Evolutionary conservation across 805 yeast genomes (phyloP).

Genomic region (Kuraishia molischiana): DNA sequence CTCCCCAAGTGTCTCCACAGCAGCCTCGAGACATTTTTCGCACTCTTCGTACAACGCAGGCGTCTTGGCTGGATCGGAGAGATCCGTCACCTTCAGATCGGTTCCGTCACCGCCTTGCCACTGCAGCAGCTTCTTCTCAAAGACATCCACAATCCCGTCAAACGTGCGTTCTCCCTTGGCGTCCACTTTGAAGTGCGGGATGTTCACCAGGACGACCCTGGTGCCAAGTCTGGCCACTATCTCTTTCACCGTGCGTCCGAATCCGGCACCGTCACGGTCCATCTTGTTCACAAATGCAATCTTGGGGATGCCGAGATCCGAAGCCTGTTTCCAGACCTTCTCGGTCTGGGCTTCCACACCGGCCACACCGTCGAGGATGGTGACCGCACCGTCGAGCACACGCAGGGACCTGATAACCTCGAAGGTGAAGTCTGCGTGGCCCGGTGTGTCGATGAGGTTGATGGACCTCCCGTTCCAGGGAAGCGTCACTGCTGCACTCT

Average conservation of each 20-base stretch:
- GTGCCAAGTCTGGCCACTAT: constrained; percentile 69
- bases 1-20: constrained; percentile 79
- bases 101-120: constrained; percentile 45
- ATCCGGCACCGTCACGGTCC: constrained; percentile 97
- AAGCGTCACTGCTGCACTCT: constrained; percentile 89
- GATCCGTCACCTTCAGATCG: constrained; percentile 35
- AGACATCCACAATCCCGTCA: constrained; percentile 67
- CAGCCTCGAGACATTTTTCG: constrained; percentile 52
- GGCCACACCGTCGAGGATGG: constrained; percentile 90
- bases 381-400: constrained; percentile 90
- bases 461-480: constrained; percentile 69
- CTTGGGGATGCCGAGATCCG: constrained; percentile 55
- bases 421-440: constrained; percentile 95
- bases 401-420: constrained; percentile 86
- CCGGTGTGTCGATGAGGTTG: constrained; percentile 94
- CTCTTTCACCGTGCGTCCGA: constrained; percentile 80
- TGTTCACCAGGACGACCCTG: constrained; percentile 60
- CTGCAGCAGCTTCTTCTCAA: constrained; percentile 46
- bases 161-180: constrained; percentile 29
- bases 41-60: constrained; percentile 38
- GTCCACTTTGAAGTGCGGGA: constrained; percentile 59
- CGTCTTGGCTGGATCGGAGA: constrained; percentile 19
- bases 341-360: constrained; percentile 99
- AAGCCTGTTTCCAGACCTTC: constrained; percentile 90
- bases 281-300: constrained; percentile 83